A percentile compares a stretch with the other conserved stretches of the same genome.
These are phyloP conservation scores for Hemileccinum rubropunctum DNA, from an alignment of 768 basidiomycete species.

Conservation along the genomic window DNA sequence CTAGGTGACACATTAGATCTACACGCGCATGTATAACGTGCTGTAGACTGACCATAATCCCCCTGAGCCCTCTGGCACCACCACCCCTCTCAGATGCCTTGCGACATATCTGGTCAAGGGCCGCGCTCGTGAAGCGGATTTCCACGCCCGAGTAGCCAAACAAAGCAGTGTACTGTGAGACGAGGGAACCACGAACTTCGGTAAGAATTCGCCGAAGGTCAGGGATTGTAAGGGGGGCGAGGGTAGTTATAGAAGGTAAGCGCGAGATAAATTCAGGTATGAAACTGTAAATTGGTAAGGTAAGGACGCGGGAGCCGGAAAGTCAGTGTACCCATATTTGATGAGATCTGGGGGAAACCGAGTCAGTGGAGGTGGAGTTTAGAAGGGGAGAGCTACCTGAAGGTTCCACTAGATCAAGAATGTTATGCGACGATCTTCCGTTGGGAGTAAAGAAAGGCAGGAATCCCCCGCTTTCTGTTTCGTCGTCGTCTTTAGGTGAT, in stretches of 20 bases:
- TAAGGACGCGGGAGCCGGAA: background rate
- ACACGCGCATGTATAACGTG: background rate
- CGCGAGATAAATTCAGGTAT: constrained; percentile 96
- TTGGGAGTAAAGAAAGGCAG: constrained; percentile 81
- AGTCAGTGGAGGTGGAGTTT: background rate
- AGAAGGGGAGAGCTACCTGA: constrained; percentile 40
- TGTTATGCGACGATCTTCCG: constrained; percentile 47
- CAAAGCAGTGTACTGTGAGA: constrained; percentile 85
- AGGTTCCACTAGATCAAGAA: constrained; percentile 72
- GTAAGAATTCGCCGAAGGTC: constrained; percentile 90
- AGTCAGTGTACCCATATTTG: constrained; percentile 64
- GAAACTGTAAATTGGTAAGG: constrained; percentile 46
- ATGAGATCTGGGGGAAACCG: constrained; percentile 57
- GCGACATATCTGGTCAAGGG: constrained; percentile 77
- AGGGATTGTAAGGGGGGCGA: constrained; percentile 71
- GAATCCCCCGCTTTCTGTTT: constrained; percentile 34
- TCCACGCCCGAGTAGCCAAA: constrained; percentile 85
- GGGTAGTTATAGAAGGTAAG: constrained; percentile 85
- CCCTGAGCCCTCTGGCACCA: constrained; percentile 85
- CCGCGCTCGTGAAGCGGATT: constrained; percentile 79
- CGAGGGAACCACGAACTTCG: constrained; percentile 87
- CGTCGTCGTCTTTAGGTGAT: constrained; percentile 38
- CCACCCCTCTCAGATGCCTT: constrained; percentile 81
- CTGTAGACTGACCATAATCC: constrained; percentile 66
- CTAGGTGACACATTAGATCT: constrained; percentile 34